A percentile compares a stretch with the other conserved stretches of the same genome.
Conservation (phyloP, 352 stramenopile species). For the Phytophthora vignae region DNA sequence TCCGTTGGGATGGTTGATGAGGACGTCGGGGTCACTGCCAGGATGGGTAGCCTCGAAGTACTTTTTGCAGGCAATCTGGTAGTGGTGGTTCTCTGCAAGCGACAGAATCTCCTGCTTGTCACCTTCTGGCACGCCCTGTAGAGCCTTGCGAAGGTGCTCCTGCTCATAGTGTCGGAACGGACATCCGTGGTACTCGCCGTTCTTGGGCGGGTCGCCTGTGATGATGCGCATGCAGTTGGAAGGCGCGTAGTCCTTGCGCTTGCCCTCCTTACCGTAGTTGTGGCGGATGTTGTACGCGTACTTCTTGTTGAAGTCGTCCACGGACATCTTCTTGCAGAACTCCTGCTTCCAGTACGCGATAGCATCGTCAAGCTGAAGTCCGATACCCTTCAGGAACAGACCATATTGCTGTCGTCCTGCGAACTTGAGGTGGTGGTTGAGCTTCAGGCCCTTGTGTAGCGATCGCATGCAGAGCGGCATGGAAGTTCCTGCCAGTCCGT, state of each 20-base stretch:
- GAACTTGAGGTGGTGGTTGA: constrained; percentile 98
- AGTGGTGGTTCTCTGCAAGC: constrained; percentile 94
- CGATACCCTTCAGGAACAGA: constrained; percentile 98
- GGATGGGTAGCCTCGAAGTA: constrained; percentile 97
- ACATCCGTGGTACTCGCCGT: constrained; percentile 97
- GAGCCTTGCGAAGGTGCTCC: constrained; percentile 90
- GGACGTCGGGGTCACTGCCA: constrained; percentile 82
- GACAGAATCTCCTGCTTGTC: constrained; percentile 95
- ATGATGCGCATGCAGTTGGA: constrained; percentile 99
- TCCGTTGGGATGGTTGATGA: constrained; percentile 99
- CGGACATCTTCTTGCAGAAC: constrained; percentile 95
- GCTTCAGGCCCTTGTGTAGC: constrained; percentile 94
- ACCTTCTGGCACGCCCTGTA: constrained; percentile 79
- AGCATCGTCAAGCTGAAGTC: constrained; percentile 96
- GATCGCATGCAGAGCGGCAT: constrained; percentile 99
- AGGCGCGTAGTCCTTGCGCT: constrained; percentile 97
- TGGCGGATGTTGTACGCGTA: constrained; percentile 99
- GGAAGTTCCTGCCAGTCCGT: constrained; percentile 83
- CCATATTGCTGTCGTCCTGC: constrained; percentile 97
- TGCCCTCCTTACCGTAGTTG: constrained; percentile 99
- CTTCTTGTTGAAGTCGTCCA: constrained; percentile 98
- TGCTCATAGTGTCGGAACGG: constrained; percentile 97
- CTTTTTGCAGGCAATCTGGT: constrained; percentile 98
- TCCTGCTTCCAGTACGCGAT: constrained; percentile 96
- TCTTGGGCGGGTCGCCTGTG: constrained; percentile 92